phyloP scores from a whole-genome alignment of 345 rosid species.

The Hibiscus trionum region DNA sequence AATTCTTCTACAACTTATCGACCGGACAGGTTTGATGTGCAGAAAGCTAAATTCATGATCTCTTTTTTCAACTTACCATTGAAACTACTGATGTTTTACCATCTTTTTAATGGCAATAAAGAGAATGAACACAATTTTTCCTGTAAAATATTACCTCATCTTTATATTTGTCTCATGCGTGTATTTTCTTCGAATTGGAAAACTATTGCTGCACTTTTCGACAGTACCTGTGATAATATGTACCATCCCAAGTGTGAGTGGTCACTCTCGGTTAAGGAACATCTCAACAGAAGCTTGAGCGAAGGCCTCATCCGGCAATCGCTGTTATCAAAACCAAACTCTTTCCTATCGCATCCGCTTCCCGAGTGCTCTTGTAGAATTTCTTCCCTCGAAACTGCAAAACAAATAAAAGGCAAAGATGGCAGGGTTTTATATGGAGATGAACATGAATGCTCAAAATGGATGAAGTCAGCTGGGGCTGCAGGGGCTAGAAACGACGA shows the following conservation, averaged over 20 bases:
- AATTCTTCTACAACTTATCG: conserved; percentile 84
- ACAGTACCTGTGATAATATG: no score
- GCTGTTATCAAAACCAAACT: background rate
- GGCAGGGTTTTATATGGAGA: no score
- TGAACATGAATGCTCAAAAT: no score
- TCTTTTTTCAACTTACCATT: no score
- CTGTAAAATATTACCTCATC: no score
- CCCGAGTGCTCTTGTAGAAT: background rate
- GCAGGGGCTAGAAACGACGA: no score
- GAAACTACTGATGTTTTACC: no score
- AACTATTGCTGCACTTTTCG: no score
- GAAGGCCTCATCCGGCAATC: background rate
- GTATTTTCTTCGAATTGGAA: no score
- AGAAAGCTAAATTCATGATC: conserved; percentile 3
- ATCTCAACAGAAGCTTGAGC: background rate
- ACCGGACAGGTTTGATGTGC: conserved; percentile 63
- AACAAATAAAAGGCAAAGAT: conserved; percentile 20
- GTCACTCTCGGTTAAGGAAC: background rate
- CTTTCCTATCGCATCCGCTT: background rate
- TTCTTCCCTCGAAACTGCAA: background rate
- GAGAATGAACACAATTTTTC: no score
- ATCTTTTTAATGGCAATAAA: background rate
- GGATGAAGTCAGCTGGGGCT: no score
- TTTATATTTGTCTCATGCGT: no score
- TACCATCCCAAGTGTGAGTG: background rate